phyloP scores from a whole-genome alignment of 495 filamentous ascomycete species.

The Collariella sp. region DNA sequence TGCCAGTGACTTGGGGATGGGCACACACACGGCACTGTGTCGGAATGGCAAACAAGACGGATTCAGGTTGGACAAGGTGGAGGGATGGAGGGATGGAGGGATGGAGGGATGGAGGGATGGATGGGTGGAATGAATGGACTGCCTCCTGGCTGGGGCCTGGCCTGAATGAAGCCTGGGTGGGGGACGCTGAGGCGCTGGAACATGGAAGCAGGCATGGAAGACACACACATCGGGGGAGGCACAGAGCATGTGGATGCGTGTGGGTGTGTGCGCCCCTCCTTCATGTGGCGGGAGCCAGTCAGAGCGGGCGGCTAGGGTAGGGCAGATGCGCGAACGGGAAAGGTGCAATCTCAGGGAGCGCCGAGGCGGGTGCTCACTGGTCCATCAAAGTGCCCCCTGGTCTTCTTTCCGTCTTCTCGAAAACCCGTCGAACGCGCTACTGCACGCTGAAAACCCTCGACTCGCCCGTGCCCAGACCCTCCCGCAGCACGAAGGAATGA shows the following conservation, averaged over 20 bases:
- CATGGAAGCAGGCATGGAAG: constrained; percentile 13
- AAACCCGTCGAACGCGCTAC: constrained; percentile 29
- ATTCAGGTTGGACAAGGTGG: constrained; percentile 1
- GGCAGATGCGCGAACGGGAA: constrained; percentile 21
- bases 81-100: too few relatives aligned
- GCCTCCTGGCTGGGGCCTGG: too few relatives aligned
- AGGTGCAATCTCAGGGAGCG: constrained; percentile 23
- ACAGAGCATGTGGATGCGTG: constrained; percentile 16
- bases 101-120: too few relatives aligned
- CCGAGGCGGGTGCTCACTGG: constrained; percentile 15
- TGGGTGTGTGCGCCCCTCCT: constrained; percentile 9
- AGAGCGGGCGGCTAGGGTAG: constrained; percentile 3
- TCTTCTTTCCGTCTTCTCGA: constrained; percentile 31
- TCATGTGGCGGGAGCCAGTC: constrained; percentile 15
- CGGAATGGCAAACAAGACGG: background rate
- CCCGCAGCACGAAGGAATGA: background rate
- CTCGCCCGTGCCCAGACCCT: constrained; percentile 9
- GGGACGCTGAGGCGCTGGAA: background rate
- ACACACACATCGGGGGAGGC: constrained; percentile 6
- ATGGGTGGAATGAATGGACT: too few relatives aligned
- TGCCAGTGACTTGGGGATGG: too few relatives aligned
- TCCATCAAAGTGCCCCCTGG: constrained; percentile 12
- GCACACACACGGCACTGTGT: background rate
- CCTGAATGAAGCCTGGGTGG: background rate
- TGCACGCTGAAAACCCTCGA: constrained; percentile 10